Evolutionary conservation across 257 asterid genomes (phyloP), one percentile per base, ranked within the genome.

Genomic region (Galeopsis tetrahit): DNA sequence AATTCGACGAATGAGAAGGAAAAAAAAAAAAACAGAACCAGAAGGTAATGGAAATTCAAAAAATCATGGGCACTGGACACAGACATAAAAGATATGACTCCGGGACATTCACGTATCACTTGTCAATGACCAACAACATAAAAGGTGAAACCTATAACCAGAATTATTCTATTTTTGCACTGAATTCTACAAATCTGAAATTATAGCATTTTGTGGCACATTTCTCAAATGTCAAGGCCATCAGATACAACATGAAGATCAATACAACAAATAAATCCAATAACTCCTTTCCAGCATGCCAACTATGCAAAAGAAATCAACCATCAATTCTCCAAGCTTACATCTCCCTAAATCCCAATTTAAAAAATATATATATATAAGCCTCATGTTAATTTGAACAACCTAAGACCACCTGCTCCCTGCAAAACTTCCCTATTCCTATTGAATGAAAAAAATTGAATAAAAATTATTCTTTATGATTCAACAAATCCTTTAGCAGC

Each of bases 401-500:
- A 31, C 51, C 68, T 32, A 14, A 17, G 46, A 59, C 28, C 35
- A 63, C 56, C 64, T 63, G 42, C 44, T 32, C 42, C 43, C 48
- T 1, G 42, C 46, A 67, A 68, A 73, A 5, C 75, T 38, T 51
- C 33, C 69, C 60, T 13, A 36, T 58, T 56, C 31, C 2, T 38
- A 67, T 39, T 72, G 7, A 72, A 31, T 34, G 56, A 63, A 52
- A 14, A 61, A 61, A 53, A 14, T 28, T 11, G 2, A 14, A 62
- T 42, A 9, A 49, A 36, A 68, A 51, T 32, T 35, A 21, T 4
- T 49, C 28, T 8, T 58, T 31, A 60, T 38, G 40, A 68, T 68
- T 39, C 49, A 75, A 60, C 14, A 49, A 55, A 75, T 68, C 49
- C 52, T 69, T 70, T 35, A 28, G 62, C 59, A 60, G 62, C 42